phyloP scores from a whole-genome alignment of 441 rosid species.

The Geranium incanum region DNA sequence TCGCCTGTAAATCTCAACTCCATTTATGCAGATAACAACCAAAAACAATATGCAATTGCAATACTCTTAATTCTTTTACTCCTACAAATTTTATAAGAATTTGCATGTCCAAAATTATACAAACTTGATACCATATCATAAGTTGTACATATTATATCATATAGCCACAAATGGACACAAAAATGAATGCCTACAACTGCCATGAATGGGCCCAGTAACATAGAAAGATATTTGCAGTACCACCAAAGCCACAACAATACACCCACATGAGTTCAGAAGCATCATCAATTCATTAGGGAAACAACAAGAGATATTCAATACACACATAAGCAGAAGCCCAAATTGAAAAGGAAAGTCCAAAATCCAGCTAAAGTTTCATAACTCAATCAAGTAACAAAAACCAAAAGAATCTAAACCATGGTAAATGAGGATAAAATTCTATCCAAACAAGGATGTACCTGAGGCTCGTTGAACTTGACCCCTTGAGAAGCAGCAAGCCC shows the following conservation, averaged over 20 bases:
- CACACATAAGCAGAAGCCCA: conserved; percentile 25
- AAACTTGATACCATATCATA: background rate
- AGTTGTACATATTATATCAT: conserved; percentile 16
- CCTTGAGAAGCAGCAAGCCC: conserved; percentile 61
- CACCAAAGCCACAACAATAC: conserved; percentile 21
- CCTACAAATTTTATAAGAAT: conserved; percentile 14
- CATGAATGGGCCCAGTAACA: conserved; percentile 33
- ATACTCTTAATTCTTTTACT: too few species aligned
- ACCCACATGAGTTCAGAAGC: conserved; percentile 19
- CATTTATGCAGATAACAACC: too few species aligned
- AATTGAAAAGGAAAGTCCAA: conserved; percentile 15
- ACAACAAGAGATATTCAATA: conserved; percentile 18
- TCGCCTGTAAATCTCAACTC: too few species aligned
- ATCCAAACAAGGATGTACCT: conserved; percentile 34
- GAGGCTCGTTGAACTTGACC: conserved; percentile 70
- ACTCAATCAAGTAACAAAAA: conserved; percentile 14
- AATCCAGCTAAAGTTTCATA: conserved; percentile 15
- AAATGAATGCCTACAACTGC: conserved; percentile 9
- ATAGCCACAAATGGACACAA: conserved; percentile 15
- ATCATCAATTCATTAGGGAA: conserved; percentile 14
- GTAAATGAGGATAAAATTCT: background rate
- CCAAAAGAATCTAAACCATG: background rate
- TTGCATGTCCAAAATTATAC: background rate
- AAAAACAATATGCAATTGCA: too few species aligned
- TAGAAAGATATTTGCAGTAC: conserved; percentile 12